These are phyloP conservation scores for Ustilago bromivora DNA, from an alignment of 1,284 basidiomycete species.

Conservation along the genomic window DNA sequence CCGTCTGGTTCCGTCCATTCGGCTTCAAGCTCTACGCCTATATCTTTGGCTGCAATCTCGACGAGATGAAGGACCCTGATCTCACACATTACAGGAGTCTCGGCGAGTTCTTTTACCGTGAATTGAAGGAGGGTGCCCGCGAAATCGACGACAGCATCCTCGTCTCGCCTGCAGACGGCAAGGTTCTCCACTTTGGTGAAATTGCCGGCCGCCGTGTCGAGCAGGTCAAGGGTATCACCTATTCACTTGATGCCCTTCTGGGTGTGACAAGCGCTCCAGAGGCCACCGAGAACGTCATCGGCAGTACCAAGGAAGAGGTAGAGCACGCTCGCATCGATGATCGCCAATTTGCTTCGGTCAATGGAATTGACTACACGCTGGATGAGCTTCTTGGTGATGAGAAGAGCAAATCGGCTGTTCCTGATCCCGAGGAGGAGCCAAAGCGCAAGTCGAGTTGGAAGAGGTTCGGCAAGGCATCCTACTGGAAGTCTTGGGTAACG, in stretches of 20 bases:
- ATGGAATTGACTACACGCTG: constrained; percentile 94
- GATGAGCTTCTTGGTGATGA: constrained; percentile 75
- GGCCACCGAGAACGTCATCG: constrained; percentile 46
- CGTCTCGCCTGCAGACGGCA: constrained; percentile 93
- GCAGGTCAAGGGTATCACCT: constrained; percentile 96
- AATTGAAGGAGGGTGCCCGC: constrained; percentile 83
- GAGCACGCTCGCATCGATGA: constrained; percentile 76
- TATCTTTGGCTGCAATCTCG: constrained; percentile 91
- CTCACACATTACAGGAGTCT: constrained; percentile 83
- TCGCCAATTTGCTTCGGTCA: constrained; percentile 92
- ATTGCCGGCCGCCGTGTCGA: constrained; percentile 86
- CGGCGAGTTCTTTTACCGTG: constrained; percentile 94
- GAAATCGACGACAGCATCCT: constrained; percentile 83
- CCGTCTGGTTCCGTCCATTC: constrained; percentile 91
- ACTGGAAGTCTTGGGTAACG: constrained; percentile 42
- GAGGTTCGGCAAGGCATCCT: constrained; percentile 44
- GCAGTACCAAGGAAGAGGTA: constrained; percentile 5
- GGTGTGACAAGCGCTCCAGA: constrained; percentile 53
- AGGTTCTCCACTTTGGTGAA: constrained; percentile 89
- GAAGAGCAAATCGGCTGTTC: constrained; percentile 43
- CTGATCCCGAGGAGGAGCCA: constrained; percentile 25
- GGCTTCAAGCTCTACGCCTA: constrained; percentile 87
- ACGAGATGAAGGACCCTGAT: constrained; percentile 86
- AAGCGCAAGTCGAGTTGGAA: constrained; percentile 30
- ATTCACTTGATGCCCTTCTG: constrained; percentile 91